Percentiles rank a stretch among this genome's conserved stretches.
Conservation (phyloP, 345 rosid species). For the Dimocarpus longan region DNA sequence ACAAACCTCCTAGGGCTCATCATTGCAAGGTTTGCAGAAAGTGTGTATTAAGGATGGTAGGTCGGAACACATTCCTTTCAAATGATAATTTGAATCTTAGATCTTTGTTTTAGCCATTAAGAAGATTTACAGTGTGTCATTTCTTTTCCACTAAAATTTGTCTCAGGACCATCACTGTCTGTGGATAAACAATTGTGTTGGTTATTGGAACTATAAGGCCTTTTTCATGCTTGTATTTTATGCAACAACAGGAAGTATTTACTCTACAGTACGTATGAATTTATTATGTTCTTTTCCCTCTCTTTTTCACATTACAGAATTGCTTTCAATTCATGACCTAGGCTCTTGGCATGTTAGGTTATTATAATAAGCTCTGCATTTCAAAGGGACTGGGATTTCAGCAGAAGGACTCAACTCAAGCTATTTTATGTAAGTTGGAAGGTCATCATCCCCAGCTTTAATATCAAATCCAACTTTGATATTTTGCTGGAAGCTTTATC, state of each 20-base stretch:
- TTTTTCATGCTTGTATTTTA: conserved; percentile 67
- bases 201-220: conserved; percentile 86
- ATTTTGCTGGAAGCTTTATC: neutral
- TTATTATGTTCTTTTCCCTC: neutral
- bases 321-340: conserved; percentile 15
- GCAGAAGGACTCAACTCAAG: conserved; percentile 42
- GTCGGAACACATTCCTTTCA: conserved; percentile 25
- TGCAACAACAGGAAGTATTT: conserved; percentile 63
- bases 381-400: conserved; percentile 46
- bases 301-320: conserved; percentile 1
- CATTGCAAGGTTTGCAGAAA: conserved; percentile 92
- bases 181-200: conserved; percentile 96
- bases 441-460: conserved; percentile 7
- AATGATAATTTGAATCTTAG: neutral
- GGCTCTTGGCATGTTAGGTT: conserved; percentile 39
- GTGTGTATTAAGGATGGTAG: conserved; percentile 90
- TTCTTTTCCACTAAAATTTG: conserved; percentile 25
- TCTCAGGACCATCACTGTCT: conserved; percentile 89
- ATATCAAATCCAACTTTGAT: conserved; percentile 4
- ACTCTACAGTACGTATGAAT: conserved; percentile 58
- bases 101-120: neutral
- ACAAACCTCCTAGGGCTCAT: conserved; percentile 86
- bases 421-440: conserved; percentile 51
- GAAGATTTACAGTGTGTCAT: conserved; percentile 8
- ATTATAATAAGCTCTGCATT: conserved; percentile 42